Percentiles rank a stretch among this genome's conserved stretches.
Conservation (phyloP, 441 rosid genomes). For the Rhodomyrtus psidioides region DNA sequence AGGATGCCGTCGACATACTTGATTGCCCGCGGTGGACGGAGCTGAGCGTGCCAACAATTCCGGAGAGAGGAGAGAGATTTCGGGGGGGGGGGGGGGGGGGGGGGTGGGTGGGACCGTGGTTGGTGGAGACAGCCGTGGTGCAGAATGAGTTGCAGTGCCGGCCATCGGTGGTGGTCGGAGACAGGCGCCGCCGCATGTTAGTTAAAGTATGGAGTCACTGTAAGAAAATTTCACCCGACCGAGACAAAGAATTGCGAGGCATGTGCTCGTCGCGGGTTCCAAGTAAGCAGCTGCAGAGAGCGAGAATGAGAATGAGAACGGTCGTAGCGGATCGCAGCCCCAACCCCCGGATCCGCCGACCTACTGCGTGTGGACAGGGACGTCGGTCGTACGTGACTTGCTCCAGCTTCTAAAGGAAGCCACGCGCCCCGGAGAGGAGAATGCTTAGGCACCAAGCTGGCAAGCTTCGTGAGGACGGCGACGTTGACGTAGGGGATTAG, state of each 20-base stretch:
- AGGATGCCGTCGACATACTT: no score
- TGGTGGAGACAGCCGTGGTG: background rate
- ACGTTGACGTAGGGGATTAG: background rate
- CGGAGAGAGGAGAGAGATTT: no score
- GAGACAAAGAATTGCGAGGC: background rate
- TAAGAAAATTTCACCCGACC: background rate
- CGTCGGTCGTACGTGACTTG: accelerated
- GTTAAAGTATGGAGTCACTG: no score
- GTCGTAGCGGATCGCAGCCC: background rate
- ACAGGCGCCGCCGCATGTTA: no score
- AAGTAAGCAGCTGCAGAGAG: background rate
- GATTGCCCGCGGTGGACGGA: no score
- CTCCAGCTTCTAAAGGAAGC: background rate
- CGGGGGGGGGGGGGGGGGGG: no score
- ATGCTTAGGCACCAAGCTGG: background rate
- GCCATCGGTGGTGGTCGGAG: background rate
- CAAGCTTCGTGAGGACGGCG: background rate
- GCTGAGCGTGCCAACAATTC: no score
- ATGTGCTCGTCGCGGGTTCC: no score
- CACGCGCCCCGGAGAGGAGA: background rate
- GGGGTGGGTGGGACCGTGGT: no score
- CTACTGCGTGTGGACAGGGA: background rate
- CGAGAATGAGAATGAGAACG: background rate
- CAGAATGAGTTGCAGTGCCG: no score
- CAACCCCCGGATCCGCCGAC: background rate